A percentile compares a stretch with the other conserved stretches of the same genome.
These are phyloP conservation scores for Phaffomyces antillensis DNA, from an alignment of 805 yeast species.

Conservation along the genomic window DNA sequence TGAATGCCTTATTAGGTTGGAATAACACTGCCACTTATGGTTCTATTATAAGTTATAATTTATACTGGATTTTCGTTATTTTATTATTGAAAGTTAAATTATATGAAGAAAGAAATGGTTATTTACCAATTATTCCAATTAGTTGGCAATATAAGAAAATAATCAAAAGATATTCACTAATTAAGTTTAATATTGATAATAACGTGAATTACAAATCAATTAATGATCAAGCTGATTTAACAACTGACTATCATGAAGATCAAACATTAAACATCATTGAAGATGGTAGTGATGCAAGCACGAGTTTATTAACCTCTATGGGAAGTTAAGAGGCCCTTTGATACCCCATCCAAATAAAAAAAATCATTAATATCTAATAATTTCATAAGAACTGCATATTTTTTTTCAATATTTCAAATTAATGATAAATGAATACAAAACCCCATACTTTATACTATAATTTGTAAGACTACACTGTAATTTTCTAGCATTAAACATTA, in stretches of 20 bases:
- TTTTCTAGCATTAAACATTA: slow-evolving; percentile 1
- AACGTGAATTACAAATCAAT: slow-evolving; percentile 24
- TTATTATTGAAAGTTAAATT: slow-evolving; percentile 39
- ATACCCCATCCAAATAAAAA: background rate
- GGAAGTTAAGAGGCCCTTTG: slow-evolving; percentile 3
- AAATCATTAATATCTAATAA: too few relatives aligned
- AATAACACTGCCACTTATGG: slow-evolving; percentile 91
- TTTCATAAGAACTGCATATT: background rate
- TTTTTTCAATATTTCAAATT: background rate
- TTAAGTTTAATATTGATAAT: slow-evolving; percentile 27
- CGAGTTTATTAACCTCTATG: slow-evolving; percentile 13
- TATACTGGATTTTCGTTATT: slow-evolving; percentile 59
- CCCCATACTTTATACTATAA: background rate
- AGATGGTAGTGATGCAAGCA: slow-evolving; percentile 13
- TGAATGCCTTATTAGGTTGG: slow-evolving; percentile 90
- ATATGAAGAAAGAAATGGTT: slow-evolving; percentile 52
- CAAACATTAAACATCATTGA: slow-evolving; percentile 4
- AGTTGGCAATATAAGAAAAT: slow-evolving; percentile 55
- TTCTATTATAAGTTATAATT: slow-evolving; percentile 64
- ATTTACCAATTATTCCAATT: slow-evolving; percentile 55
- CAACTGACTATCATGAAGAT: background rate
- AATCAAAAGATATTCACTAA: slow-evolving; percentile 27
- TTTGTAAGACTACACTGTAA: background rate
- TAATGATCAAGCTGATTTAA: slow-evolving; percentile 1
- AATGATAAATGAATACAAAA: background rate